Evolutionary conservation across 495 filamentous ascomycete genomes (phyloP).

Genomic region (Neurospora africana): DNA sequence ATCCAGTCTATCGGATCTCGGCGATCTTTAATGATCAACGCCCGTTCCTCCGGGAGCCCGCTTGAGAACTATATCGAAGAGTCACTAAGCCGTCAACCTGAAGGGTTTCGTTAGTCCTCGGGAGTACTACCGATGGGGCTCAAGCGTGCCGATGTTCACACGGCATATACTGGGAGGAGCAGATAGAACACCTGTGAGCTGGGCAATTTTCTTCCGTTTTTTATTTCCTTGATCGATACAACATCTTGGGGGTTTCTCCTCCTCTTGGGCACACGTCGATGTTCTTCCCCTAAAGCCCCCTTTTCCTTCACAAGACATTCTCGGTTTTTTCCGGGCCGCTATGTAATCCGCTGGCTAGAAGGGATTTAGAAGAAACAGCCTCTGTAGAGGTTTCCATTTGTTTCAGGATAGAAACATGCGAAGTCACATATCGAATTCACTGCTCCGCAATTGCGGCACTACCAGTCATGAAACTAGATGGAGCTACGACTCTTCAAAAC

Average conservation of each 20-base stretch:
- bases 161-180: not conserved
- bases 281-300: not conserved
- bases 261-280: not conserved
- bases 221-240: not conserved
- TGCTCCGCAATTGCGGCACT: not conserved
- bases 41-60: not conserved
- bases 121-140: not conserved
- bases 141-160: not conserved
- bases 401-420: not conserved
- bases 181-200: not conserved
- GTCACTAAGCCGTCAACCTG: not conserved
- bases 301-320: not conserved
- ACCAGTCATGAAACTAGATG: not conserved
- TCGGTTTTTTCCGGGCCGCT: not conserved
- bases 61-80: not conserved
- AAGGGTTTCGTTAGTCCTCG: not conserved
- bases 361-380: not conserved
- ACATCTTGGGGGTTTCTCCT: not conserved
- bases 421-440: not conserved
- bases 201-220: not conserved
- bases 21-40: not conserved
- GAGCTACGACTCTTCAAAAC: not conserved
- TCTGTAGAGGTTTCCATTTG: not conserved
- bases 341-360: not conserved
- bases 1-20: not conserved